Evolutionary conservation across 306 rosid genomes (phyloP).

Genomic region (Myrica gale): DNA sequence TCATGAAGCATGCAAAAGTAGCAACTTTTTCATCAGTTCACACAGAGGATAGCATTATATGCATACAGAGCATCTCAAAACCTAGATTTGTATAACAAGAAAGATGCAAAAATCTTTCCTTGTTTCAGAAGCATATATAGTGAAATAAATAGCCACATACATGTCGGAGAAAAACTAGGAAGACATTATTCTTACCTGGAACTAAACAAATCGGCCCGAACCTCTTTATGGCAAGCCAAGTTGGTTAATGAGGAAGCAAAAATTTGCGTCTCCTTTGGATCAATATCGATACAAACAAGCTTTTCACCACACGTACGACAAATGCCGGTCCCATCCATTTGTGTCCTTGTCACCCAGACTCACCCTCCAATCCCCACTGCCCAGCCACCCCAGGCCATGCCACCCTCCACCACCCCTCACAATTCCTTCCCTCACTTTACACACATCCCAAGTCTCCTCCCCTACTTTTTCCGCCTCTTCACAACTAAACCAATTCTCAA

Average conservation of each 20-base stretch:
- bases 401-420: constrained; percentile 87
- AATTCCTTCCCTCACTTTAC: constrained; percentile 52
- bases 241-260: constrained; percentile 67
- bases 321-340: constrained; percentile 49
- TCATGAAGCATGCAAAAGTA: constrained; percentile 26
- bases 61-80: constrained; percentile 17
- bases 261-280: constrained; percentile 68
- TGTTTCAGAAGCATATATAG: not conserved
- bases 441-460: constrained; percentile 57
- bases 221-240: constrained; percentile 67
- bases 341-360: constrained; percentile 64
- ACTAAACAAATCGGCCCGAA: constrained; percentile 43
- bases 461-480: constrained; percentile 53
- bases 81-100: not conserved
- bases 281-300: constrained; percentile 88
- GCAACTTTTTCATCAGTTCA: constrained; percentile 3
- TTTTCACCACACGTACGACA: constrained; percentile 62
- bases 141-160: not conserved
- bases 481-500: constrained; percentile 73
- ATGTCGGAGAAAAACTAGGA: constrained; percentile 20
- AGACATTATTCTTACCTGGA: constrained; percentile 53
- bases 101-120: not conserved
- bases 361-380: constrained; percentile 81
- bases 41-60: not conserved
- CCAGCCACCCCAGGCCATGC: constrained; percentile 98